Base-by-base conservation (phyloP, 1,284 basidiomycete genomes). In the Ceratorhiza oryzae-sativae region DNA sequence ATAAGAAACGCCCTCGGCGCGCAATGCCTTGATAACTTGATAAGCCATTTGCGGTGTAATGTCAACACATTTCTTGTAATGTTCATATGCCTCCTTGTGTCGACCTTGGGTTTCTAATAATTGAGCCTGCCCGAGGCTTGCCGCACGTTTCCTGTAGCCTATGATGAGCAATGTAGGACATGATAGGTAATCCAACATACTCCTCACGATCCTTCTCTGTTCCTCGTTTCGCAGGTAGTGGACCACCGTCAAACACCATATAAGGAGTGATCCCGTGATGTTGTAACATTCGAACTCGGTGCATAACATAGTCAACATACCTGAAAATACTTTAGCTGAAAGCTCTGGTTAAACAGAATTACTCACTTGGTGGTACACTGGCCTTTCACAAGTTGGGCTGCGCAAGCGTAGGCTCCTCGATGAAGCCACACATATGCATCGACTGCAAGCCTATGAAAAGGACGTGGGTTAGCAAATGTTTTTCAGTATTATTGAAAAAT, bases 391-490 rank as follows among this genome's bases (percentile, higher is more conserved):
- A 99, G 82, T 75, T 98, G 95, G 18, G 91, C 87, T 49, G 97
- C 93, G 81, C 97, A 99, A 0, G 91, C 86, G 79, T 94, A 97
- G 0, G 94, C 89, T 12, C 95, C 97, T 76, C 91, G 89, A 80
- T 99, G 97, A n/a, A 99, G 86, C 97, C 97, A 98, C 58, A 97
- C 96, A 81, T 99, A 98, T 53, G 88, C 93, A 83, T 96, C 92
- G 55, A 94, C 87, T 1, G 91, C 93, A 45, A 95, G 80, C 1
- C 79, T 80, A 72, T 72, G 74, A 36, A n/a, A 65, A 1, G 36
- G n/a, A 58, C 34, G 10, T 8, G 36, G 30, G 77, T 76, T 12
- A 42, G 49, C 56, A 36, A 25, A 77, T 78, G 63, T 39, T 59
- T 39, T 46, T 23, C 34, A 49, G 18, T 34, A 34, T 20, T 63